Evolutionary conservation across 2,329 filamentous ascomycete species (phyloP).

Genomic region (Ophiostoma triangulosporum): DNA sequence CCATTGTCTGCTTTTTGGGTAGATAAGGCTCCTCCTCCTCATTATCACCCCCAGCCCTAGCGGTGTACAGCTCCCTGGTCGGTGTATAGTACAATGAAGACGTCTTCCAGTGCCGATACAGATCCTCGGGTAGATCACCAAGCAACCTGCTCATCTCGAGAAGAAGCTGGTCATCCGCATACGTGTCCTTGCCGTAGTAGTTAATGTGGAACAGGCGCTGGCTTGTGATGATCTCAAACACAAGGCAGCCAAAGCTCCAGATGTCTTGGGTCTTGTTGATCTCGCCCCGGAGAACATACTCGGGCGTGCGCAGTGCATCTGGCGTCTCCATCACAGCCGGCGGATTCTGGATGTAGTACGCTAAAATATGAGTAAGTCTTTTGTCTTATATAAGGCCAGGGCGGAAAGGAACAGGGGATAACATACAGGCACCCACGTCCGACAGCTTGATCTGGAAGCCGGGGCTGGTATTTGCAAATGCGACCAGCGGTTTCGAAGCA

Average conservation of each 20-base stretch:
- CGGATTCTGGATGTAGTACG: background rate
- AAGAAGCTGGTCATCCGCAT: background rate
- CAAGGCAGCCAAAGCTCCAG: constrained; percentile 8
- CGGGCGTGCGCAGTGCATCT: background rate
- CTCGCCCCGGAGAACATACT: background rate
- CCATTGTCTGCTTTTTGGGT: background rate
- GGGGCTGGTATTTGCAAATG: background rate
- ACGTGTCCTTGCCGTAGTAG: background rate
- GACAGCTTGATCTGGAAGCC: constrained; percentile 3
- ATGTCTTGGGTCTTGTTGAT: constrained; percentile 1
- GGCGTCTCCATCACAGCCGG: background rate
- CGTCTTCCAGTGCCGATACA: background rate
- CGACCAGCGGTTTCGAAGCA: background rate
- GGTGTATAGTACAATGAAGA: constrained; percentile 1
- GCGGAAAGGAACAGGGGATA: constrained; percentile 17
- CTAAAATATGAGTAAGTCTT: background rate
- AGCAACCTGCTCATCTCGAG: background rate
- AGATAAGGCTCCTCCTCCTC: background rate
- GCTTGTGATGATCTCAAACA: constrained; percentile 5
- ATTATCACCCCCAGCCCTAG: background rate
- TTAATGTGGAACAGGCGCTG: background rate
- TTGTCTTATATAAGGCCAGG: too few relatives aligned
- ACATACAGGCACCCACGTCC: constrained; percentile 1
- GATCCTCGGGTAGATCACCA: background rate
- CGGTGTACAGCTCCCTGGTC: background rate